A percentile compares a stretch with the other conserved stretches of the same genome.
Conservation (phyloP, 176 grass and related monocot species). For the Thinopyrum elongatum region DNA sequence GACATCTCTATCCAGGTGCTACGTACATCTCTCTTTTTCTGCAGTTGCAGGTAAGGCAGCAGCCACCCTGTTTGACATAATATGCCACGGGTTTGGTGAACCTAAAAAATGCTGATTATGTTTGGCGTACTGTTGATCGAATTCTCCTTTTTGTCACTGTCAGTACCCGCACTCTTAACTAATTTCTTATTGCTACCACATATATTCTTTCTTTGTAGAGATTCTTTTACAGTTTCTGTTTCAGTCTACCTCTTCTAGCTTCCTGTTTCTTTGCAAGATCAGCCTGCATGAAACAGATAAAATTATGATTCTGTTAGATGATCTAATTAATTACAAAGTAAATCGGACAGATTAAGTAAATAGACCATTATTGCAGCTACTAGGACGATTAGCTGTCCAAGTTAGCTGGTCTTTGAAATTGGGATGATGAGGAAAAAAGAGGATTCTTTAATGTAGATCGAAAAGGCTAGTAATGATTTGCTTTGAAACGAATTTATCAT, state of each 20-base stretch:
- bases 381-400: neutral
- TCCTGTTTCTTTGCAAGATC: constrained; percentile 7
- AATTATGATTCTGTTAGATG: neutral
- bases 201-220: neutral
- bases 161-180: neutral
- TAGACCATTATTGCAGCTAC: neutral
- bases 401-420: constrained; percentile 11
- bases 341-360: neutral
- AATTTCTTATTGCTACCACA: neutral
- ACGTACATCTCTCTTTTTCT: constrained; percentile 30
- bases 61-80: constrained; percentile 36
- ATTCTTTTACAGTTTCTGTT: neutral
- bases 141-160: neutral
- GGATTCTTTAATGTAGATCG: constrained; percentile 17
- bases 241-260: neutral
- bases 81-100: constrained; percentile 15
- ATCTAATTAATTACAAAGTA: neutral
- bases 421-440: constrained; percentile 2
- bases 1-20: constrained; percentile 5
- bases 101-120: neutral
- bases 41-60: constrained; percentile 28
- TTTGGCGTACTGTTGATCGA: neutral
- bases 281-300: neutral
- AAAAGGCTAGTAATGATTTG: constrained; percentile 17
- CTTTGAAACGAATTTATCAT: neutral